These are phyloP conservation scores for Phytophthora pseudosyringae DNA, from an alignment of 352 stramenopile genomes.

Conservation along the genomic window DNA sequence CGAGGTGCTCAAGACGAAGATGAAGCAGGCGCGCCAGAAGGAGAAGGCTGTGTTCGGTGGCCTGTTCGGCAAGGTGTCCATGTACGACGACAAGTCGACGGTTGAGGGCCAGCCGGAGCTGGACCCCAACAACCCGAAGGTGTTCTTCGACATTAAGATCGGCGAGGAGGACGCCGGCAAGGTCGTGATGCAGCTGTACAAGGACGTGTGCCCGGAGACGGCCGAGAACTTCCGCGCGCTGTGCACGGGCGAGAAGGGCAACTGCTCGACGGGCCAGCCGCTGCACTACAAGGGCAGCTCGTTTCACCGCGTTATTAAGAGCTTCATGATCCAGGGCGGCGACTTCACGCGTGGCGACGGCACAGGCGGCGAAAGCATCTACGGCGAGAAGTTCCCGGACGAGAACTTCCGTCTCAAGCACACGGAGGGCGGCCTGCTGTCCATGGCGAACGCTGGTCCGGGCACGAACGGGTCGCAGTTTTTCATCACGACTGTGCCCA, in stretches of 20 bases:
- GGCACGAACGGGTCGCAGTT: slow-evolving; percentile 98
- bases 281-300: slow-evolving; percentile 98
- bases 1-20: slow-evolving; percentile 80
- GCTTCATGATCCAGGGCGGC: slow-evolving; percentile 95
- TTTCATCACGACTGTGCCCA: slow-evolving; percentile 95
- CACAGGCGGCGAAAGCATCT: slow-evolving; percentile 95
- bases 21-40: slow-evolving; percentile 93
- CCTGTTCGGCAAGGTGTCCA: slow-evolving; percentile 95
- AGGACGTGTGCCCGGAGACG: slow-evolving; percentile 97
- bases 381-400: slow-evolving; percentile 95
- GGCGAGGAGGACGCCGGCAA: slow-evolving; percentile 88
- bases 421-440: slow-evolving; percentile 94
- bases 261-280: slow-evolving; percentile 75
- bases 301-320: slow-evolving; percentile 98
- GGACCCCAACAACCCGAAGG: slow-evolving; percentile 94
- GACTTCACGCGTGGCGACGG: slow-evolving; percentile 97
- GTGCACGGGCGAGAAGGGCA: slow-evolving; percentile 98
- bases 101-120: slow-evolving; percentile 66
- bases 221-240: slow-evolving; percentile 98
- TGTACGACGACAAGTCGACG: slow-evolving; percentile 97
- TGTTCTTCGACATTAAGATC: slow-evolving; percentile 98
- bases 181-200: slow-evolving; percentile 96
- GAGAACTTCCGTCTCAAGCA: slow-evolving; percentile 99
- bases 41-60: slow-evolving; percentile 97
- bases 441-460: slow-evolving; percentile 97